A percentile compares a stretch with the other conserved stretches of the same genome.
phyloP scores from a whole-genome alignment of 2,329 filamentous ascomycete species.

The Botryotinia convoluta region DNA sequence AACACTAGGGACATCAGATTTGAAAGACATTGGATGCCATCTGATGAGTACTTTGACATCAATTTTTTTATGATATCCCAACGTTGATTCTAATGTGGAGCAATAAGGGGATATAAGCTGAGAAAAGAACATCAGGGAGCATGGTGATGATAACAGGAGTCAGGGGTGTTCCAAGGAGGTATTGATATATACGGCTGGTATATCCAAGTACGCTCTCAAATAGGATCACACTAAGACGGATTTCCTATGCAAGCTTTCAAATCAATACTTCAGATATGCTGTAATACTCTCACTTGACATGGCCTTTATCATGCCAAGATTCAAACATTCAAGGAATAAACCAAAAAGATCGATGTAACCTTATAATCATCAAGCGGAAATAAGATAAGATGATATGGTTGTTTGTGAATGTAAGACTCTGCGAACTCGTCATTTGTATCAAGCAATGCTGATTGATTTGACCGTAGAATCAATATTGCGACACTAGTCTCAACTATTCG shows the following conservation, averaged over 20 bases:
- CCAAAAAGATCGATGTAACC: not conserved
- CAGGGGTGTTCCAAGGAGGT: too few relatives aligned
- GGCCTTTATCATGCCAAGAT: not conserved
- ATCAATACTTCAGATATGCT: not conserved
- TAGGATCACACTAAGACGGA: not conserved
- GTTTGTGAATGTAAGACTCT: not conserved
- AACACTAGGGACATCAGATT: too few relatives aligned
- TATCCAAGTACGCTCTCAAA: not conserved
- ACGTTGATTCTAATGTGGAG: not conserved
- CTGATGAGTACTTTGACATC: not conserved
- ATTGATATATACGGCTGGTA: not conserved
- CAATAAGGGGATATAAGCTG: too few relatives aligned
- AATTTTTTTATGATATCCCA: not conserved
- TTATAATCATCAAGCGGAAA: not conserved
- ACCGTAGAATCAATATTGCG: not conserved
- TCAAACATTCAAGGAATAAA: not conserved
- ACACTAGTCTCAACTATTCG: not conserved
- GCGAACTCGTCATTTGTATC: not conserved
- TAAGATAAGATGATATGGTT: not conserved
- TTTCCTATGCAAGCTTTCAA: not conserved
- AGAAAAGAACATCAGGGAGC: not conserved
- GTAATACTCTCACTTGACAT: not conserved
- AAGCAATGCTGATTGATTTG: not conserved
- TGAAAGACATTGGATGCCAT: too few relatives aligned
- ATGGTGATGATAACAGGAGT: not conserved